Evolutionary conservation across 371 early-diverging fungal species (phyloP).

Genomic region (Circinella minor): DNA sequence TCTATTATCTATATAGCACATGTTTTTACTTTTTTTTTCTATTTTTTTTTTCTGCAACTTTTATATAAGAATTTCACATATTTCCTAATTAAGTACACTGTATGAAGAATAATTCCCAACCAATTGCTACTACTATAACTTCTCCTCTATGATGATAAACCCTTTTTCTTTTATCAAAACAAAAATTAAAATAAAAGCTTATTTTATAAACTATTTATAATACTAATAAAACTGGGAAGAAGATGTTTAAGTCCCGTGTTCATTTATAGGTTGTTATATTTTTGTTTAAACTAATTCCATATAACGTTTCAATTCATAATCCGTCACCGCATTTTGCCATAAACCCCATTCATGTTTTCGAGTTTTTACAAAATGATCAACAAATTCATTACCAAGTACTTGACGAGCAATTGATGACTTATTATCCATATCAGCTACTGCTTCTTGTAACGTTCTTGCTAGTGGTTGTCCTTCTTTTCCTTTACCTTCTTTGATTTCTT

Average conservation of each 20-base stretch:
- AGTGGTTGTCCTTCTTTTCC: constrained; percentile 47
- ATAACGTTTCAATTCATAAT: constrained; percentile 78
- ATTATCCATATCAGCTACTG: constrained; percentile 65
- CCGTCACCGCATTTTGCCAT: constrained; percentile 79
- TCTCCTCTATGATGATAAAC: neutral
- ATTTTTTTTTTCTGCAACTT: too few relatives aligned
- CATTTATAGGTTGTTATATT: too few relatives aligned
- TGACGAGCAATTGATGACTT: constrained; percentile 73
- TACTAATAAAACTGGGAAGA: neutral
- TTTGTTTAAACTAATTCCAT: constrained; percentile 64
- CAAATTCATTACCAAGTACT: constrained; percentile 80
- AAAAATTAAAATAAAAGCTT: constrained; percentile 1
- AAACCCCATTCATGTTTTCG: constrained; percentile 74
- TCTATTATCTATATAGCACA: too few relatives aligned
- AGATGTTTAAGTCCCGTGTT: too few relatives aligned
- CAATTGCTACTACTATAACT: too few relatives aligned
- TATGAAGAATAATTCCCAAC: neutral
- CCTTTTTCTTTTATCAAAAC: neutral
- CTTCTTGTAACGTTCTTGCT: constrained; percentile 72
- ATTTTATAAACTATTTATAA: neutral
- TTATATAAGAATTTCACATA: too few relatives aligned
- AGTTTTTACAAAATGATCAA: constrained; percentile 78
- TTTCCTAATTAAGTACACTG: too few relatives aligned
- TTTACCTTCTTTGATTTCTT: constrained; percentile 11
- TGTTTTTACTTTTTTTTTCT: too few relatives aligned